Evolutionary conservation across 192 early-diverging fungal species (phyloP).

Genomic region (Podila verticillata): DNA sequence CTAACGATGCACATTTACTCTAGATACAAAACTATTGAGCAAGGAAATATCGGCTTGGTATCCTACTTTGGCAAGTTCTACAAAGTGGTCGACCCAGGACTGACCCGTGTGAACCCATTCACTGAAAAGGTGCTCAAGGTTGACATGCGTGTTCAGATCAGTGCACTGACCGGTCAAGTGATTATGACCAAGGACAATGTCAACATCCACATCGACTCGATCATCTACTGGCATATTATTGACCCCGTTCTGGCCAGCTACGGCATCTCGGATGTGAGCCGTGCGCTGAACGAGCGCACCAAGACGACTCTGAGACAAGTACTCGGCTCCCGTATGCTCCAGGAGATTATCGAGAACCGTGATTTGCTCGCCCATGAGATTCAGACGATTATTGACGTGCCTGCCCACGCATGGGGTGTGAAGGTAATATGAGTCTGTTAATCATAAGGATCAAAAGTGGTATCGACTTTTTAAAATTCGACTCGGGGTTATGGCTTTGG

Average conservation of each 20-base stretch:
- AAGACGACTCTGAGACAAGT: constrained; percentile 91
- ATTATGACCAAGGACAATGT: constrained; percentile 81
- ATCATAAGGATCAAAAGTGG: background rate
- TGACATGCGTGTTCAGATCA: constrained; percentile 58
- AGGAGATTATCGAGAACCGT: constrained; percentile 91
- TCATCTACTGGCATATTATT: constrained; percentile 86
- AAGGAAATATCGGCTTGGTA: constrained; percentile 76
- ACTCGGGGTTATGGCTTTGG: background rate
- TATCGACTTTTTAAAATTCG: background rate
- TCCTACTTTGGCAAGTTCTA: constrained; percentile 69
- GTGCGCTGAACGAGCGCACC: constrained; percentile 85
- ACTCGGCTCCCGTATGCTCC: constrained; percentile 81
- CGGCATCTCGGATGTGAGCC: constrained; percentile 77
- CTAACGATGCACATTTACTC: background rate
- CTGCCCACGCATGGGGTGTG: constrained; percentile 85
- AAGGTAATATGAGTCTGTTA: constrained; percentile 27
- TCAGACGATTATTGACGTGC: constrained; percentile 80
- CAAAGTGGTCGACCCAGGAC: constrained; percentile 62
- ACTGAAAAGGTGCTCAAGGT: constrained; percentile 55
- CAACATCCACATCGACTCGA: constrained; percentile 81
- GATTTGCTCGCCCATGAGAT: constrained; percentile 88
- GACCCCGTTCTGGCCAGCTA: constrained; percentile 83
- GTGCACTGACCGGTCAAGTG: constrained; percentile 65
- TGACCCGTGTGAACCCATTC: constrained; percentile 60
- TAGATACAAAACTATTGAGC: constrained; percentile 69